A percentile compares a stretch with the other conserved stretches of the same genome.
Conservation (phyloP, 495 filamentous ascomycete species). For the Penicillium lagena region DNA sequence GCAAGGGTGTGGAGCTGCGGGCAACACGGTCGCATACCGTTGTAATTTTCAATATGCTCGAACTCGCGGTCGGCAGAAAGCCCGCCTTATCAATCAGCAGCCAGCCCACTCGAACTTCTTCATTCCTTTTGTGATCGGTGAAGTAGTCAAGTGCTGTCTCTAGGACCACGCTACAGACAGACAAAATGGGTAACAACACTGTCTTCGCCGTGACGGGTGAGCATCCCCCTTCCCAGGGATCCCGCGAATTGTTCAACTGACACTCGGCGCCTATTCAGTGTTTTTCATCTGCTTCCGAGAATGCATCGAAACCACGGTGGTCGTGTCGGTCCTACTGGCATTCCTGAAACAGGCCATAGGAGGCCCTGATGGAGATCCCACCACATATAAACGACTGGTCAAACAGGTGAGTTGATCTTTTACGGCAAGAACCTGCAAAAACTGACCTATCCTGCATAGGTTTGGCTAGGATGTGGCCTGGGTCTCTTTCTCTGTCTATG, state of each 20-base stretch:
- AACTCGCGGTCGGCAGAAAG: too few species aligned
- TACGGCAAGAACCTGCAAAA: not conserved
- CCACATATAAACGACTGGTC: constrained; percentile 60
- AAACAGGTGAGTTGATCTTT: constrained; percentile 49
- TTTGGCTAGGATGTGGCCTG: constrained; percentile 61
- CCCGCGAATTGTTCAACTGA: not conserved
- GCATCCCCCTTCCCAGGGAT: not conserved
- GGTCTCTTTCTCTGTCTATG: constrained; percentile 63
- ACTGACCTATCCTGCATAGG: constrained; percentile 27
- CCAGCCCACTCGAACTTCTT: not conserved
- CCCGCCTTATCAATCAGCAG: too few species aligned
- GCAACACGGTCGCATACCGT: too few species aligned
- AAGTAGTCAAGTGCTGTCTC: not conserved
- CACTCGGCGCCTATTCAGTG: constrained; percentile 26
- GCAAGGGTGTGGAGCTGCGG: too few species aligned
- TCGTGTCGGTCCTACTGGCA: constrained; percentile 75
- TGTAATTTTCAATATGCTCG: too few species aligned
- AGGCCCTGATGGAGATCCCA: constrained; percentile 40
- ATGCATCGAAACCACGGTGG: constrained; percentile 71
- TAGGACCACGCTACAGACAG: not conserved
- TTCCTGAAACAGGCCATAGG: constrained; percentile 76
- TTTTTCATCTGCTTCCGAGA: constrained; percentile 89
- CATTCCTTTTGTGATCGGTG: not conserved
- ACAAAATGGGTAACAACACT: constrained; percentile 10
- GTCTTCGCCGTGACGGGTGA: constrained; percentile 21